Percentiles rank a stretch among this genome's conserved stretches.
Conservation (phyloP, 2,329 filamentous ascomycete species). For the Colletotrichum nymphaeae region DNA sequence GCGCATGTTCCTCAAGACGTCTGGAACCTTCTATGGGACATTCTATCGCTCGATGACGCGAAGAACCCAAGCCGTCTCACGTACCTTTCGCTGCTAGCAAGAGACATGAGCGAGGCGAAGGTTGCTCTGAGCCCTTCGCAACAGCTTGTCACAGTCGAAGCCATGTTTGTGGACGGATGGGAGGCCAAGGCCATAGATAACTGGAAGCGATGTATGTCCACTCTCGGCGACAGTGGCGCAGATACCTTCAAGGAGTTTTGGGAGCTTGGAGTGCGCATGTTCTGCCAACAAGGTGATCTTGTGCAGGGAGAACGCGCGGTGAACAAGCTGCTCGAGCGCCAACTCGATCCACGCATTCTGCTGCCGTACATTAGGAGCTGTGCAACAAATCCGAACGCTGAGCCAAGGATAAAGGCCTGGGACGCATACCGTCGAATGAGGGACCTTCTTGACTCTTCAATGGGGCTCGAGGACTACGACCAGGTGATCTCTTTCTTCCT, state of each 20-base stretch:
- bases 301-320: slow-evolving; percentile 68
- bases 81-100: slow-evolving; percentile 70
- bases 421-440: slow-evolving; percentile 74
- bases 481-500: slow-evolving; percentile 78
- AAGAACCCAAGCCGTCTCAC: slow-evolving; percentile 66
- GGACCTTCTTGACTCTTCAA: slow-evolving; percentile 66
- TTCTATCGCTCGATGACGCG: slow-evolving; percentile 64
- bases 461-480: slow-evolving; percentile 82
- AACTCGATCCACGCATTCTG: slow-evolving; percentile 66
- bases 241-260: slow-evolving; percentile 66
- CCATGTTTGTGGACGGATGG: slow-evolving; percentile 72
- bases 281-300: slow-evolving; percentile 67
- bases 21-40: slow-evolving; percentile 75
- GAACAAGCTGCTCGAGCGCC: slow-evolving; percentile 62
- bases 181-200: slow-evolving; percentile 69
- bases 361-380: slow-evolving; percentile 78
- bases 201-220: slow-evolving; percentile 69
- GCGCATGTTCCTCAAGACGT: slow-evolving; percentile 67
- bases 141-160: slow-evolving; percentile 75
- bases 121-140: slow-evolving; percentile 66
- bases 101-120: slow-evolving; percentile 73
- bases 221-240: slow-evolving; percentile 58
- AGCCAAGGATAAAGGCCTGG: slow-evolving; percentile 70
- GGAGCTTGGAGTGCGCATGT: slow-evolving; percentile 75
- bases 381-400: slow-evolving; percentile 62